Base-by-base conservation (phyloP, 2,329 filamentous ascomycete genomes). In the Phyllosticta citrichinensis region DNA sequence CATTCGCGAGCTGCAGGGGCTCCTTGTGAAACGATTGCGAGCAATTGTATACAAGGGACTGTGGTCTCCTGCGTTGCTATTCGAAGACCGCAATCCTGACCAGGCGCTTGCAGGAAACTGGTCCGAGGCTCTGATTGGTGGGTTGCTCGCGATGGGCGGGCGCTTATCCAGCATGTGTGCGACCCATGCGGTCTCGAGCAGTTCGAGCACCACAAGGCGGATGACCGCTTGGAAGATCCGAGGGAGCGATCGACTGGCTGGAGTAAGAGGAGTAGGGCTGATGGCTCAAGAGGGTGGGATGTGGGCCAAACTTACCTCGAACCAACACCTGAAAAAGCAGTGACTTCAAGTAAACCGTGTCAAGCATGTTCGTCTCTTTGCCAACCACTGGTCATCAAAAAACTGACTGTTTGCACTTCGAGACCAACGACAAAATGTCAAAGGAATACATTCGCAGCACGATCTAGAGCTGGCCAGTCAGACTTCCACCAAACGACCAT, bases 401-500 rank as follows among this genome's bases (percentile, higher is more conserved):
- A 17, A 47, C 40, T 47, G 14, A n/a, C 2, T 3, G 40, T 47
- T 47, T 47, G 8, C 12, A 47, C 14, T n/a, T n/a, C 17, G 17
- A n/a, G 40, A 47, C 14, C n/a, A 14, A n/a, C 14, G 22, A 22
- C 22, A 22, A n/a, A n/a, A 47, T n/a, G 40, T 47, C 40, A 47
- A 47, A 47, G 14, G 40, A 1, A n/a, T 47, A 50, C 57, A 53
- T 40, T 24, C 30, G 40, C 55, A 27, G n/a, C 54, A 25, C 50
- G 53, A 60, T 50, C 40, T 60, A 72, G 40, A 74, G 59, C 57
- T 76, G 74, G 30, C 73, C 70, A 35, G 72, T 71, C 51, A 76
- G 63, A 52, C 67, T 66, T 33, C 68, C 66, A 54, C 68, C 72
- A 54, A 70, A 67, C 20, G 66, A 72, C 75, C 66, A 75, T 69